Conservation (phyloP, 768 basidiomycete genomes). For the Amanita pseudoporphyria region DNA sequence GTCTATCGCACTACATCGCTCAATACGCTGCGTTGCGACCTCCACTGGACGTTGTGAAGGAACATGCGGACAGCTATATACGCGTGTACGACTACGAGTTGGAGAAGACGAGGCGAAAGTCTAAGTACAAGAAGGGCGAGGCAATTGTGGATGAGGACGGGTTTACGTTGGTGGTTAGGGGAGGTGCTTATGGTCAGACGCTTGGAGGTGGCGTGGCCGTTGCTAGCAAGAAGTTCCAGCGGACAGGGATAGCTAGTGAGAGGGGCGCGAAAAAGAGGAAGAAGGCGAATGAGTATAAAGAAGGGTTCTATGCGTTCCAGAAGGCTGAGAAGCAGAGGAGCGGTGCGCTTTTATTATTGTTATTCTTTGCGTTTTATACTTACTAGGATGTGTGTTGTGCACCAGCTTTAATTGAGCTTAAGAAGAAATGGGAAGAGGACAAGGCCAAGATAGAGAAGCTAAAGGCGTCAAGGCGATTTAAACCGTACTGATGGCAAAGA, state of each 20-base stretch:
- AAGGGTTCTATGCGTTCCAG: slow-evolving; percentile 85
- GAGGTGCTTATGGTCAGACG: slow-evolving; percentile 83
- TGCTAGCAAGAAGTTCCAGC: slow-evolving; percentile 57
- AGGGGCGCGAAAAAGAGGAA: slow-evolving; percentile 38
- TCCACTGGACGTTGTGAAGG: slow-evolving; percentile 59
- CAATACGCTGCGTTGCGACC: slow-evolving; percentile 65
- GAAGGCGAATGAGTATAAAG: slow-evolving; percentile 55
- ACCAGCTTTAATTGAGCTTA: slow-evolving; percentile 62
- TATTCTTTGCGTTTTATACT: slow-evolving; percentile 2
- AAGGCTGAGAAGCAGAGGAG: slow-evolving; percentile 81
- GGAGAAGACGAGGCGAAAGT: slow-evolving; percentile 49
- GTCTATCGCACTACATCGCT: slow-evolving; percentile 62
- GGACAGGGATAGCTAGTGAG: slow-evolving; percentile 42
- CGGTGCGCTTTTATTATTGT: slow-evolving; percentile 35
- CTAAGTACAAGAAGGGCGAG: slow-evolving; percentile 71
- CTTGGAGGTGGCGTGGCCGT: slow-evolving; percentile 69
- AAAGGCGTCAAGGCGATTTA: slow-evolving; percentile 75
- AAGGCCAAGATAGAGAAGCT: slow-evolving; percentile 76
- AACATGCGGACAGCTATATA: slow-evolving; percentile 76
- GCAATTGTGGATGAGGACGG: slow-evolving; percentile 92
- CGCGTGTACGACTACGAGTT: slow-evolving; percentile 67
- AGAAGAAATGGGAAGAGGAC: slow-evolving; percentile 81
- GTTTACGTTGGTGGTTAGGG: slow-evolving; percentile 89
- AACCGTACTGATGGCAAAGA: slow-evolving; percentile 52
- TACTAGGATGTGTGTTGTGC: neutral